A percentile compares a stretch with the other conserved stretches of the same genome.
Evolutionary conservation across 2,329 filamentous ascomycete genomes (phyloP).

Genomic region (Paradendryphiella salina): DNA sequence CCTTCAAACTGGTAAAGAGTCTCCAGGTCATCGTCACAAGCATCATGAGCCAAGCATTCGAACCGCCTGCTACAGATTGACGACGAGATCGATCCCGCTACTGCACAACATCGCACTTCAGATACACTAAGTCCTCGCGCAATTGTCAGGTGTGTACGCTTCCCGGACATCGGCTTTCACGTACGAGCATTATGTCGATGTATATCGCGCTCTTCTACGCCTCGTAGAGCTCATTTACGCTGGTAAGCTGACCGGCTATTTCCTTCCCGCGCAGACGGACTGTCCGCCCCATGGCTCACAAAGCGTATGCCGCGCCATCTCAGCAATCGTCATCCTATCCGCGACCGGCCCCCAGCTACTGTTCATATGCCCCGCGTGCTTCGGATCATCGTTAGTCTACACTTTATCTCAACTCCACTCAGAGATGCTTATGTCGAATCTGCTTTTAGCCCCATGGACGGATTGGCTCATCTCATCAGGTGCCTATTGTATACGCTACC

Average conservation of each 20-base stretch:
- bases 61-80: background rate
- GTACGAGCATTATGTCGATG: background rate
- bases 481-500: background rate
- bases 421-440: background rate
- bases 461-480: constrained; percentile 1
- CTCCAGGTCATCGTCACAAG: constrained; percentile 2
- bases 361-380: background rate
- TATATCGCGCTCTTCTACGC: background rate
- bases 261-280: constrained; percentile 9
- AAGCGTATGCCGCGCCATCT: constrained; percentile 12
- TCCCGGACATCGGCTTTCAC: background rate
- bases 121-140: background rate
- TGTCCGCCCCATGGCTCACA: constrained; percentile 2
- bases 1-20: constrained; percentile 1
- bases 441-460: background rate
- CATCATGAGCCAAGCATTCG: background rate
- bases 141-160: background rate
- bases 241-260: background rate
- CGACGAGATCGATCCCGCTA: constrained; percentile 5
- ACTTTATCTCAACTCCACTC: constrained; percentile 13
- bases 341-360: constrained; percentile 3
- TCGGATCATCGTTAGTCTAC: constrained; percentile 2
- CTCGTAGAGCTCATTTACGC: background rate
- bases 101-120: constrained; percentile 4
- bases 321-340: constrained; percentile 6